These are phyloP conservation scores for Sinapis alba DNA, from an alignment of 441 rosid genomes.

Conservation along the genomic window DNA sequence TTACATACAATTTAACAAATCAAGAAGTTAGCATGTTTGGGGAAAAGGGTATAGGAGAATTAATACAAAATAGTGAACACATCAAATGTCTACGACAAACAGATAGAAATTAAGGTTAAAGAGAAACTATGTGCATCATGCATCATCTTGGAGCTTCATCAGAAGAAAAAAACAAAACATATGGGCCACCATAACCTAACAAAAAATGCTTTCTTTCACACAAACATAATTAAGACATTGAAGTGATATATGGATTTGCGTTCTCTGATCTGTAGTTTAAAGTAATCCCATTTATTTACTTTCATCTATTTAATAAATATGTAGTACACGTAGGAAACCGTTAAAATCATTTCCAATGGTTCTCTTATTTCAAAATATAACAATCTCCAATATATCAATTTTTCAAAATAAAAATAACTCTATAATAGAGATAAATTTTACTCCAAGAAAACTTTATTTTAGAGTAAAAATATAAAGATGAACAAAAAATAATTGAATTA, in stretches of 20 bases:
- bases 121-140: constrained; percentile 17
- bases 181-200: constrained; percentile 13
- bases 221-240: background rate
- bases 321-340: background rate
- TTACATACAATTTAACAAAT: background rate
- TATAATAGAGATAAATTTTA: too few relatives aligned
- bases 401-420: too few relatives aligned
- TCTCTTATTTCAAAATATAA: too few relatives aligned
- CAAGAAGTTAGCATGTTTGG: background rate
- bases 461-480: too few relatives aligned
- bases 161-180: constrained; percentile 8
- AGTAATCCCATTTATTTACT: background rate
- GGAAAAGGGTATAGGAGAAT: constrained; percentile 1
- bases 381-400: too few relatives aligned
- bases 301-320: background rate
- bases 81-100: background rate
- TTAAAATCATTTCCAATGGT: too few relatives aligned
- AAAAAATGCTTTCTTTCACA: background rate
- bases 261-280: background rate
- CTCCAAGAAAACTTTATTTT: too few relatives aligned
- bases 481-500: too few relatives aligned
- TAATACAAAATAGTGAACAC: constrained; percentile 9
- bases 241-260: constrained; percentile 1
- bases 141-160: constrained; percentile 20
- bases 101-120: constrained; percentile 14